Conservation (phyloP, 139 green algal species). For the Micromonas commoda region DNA sequence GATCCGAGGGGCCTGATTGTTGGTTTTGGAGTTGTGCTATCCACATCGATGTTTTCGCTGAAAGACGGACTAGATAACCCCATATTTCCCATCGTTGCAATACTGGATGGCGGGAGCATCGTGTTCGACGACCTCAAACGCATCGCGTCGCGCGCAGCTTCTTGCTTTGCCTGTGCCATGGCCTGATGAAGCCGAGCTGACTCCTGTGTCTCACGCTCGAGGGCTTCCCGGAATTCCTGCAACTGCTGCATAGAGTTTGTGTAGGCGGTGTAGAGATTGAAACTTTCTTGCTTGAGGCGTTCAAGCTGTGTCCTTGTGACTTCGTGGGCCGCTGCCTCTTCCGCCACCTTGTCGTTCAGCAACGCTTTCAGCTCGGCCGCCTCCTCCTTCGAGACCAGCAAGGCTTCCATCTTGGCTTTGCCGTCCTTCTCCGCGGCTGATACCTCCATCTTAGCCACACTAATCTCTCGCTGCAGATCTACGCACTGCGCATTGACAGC, state of each 20-base stretch:
- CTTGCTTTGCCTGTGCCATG: constrained; percentile 13
- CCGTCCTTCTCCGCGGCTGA: neutral
- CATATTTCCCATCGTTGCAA: no score
- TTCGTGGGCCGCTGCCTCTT: neutral
- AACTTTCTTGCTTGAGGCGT: constrained; percentile 6
- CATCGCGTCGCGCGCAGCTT: constrained; percentile 12
- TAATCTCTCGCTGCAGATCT: constrained; percentile 4
- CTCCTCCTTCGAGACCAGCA: neutral
- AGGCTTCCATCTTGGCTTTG: neutral
- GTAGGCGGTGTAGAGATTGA: constrained; percentile 16
- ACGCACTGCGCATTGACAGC: neutral
- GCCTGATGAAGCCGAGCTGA: constrained; percentile 1
- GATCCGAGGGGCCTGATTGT: no score
- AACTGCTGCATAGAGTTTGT: constrained; percentile 12
- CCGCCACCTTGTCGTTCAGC: neutral
- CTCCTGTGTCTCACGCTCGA: constrained; percentile 14
- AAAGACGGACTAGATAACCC: no score
- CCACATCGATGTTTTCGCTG: no score
- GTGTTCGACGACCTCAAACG: neutral
- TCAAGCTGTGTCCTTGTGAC: neutral
- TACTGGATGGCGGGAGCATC: neutral
- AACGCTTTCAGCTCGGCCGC: neutral
- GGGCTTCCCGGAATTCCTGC: neutral
- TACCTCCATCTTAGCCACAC: neutral
- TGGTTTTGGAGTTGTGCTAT: no score